Conservation (phyloP, 768 basidiomycete species). For the Austroboletus eburneus region DNA sequence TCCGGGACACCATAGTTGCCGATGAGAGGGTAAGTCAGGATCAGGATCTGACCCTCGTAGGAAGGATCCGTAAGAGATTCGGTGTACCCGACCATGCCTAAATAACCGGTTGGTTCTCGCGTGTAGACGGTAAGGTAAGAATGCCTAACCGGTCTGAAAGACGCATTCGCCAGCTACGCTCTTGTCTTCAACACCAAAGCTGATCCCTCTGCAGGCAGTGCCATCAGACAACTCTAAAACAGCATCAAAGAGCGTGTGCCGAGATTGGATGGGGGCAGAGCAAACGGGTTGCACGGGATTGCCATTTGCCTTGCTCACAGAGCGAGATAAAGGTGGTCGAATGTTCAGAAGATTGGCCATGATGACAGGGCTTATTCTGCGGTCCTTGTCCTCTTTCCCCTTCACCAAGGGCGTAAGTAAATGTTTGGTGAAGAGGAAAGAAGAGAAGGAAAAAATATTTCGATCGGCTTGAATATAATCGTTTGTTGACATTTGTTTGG, state of each 20-base stretch:
- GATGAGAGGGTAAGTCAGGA: conserved; percentile 93
- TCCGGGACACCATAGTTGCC: conserved; percentile 97
- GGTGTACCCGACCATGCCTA: conserved; percentile 99
- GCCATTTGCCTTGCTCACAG: conserved; percentile 36
- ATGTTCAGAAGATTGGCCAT: conserved; percentile 29
- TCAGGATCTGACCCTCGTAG: conserved; percentile 96
- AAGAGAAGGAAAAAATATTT: conserved; percentile 29
- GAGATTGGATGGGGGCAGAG: conserved; percentile 26
- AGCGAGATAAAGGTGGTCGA: conserved; percentile 44
- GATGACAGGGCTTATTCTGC: conserved; percentile 5
- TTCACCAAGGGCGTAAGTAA: conserved; percentile 35
- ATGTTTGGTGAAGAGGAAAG: conserved; percentile 49
- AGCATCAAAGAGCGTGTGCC: conserved; percentile 42
- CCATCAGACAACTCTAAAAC: conserved; percentile 91
- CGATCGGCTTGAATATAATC: conserved; percentile 1
- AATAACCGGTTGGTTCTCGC: conserved; percentile 14
- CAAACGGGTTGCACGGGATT: conserved; percentile 34
- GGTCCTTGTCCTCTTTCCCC: conserved; percentile 43
- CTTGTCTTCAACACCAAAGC: conserved; percentile 89
- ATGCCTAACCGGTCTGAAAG: conserved; percentile 89
- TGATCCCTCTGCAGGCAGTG: conserved; percentile 80
- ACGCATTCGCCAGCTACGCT: conserved; percentile 97
- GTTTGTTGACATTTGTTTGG: conserved; percentile 26
- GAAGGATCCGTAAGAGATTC: conserved; percentile 98
- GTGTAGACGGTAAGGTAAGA: conserved; percentile 5